phyloP scores from a whole-genome alignment of 768 basidiomycete genomes.

The Phallus indusiatus region DNA sequence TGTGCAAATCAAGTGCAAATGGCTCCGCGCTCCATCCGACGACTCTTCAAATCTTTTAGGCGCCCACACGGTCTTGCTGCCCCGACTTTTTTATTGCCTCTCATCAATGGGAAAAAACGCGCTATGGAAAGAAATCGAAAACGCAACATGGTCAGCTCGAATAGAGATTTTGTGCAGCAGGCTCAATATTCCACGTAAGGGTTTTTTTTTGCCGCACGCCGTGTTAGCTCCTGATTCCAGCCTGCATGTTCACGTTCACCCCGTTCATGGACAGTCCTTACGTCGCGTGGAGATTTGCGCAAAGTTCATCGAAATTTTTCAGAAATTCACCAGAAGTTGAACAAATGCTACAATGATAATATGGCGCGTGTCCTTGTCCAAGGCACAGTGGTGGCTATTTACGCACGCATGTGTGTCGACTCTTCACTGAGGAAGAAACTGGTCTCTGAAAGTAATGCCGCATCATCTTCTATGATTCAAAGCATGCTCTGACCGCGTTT shows the following conservation, averaged over 20 bases:
- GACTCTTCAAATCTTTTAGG: no score
- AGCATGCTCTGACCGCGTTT: no score
- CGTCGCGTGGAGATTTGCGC: conserved; percentile 48
- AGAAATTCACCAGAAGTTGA: conserved; percentile 38
- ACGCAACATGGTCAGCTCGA: neutral
- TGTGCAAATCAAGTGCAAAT: no score
- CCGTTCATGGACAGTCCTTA: conserved; percentile 35
- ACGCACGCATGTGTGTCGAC: conserved; percentile 54
- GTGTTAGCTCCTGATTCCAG: no score
- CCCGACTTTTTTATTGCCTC: no score
- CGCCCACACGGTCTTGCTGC: no score
- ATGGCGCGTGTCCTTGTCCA: conserved; percentile 35
- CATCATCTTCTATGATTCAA: neutral
- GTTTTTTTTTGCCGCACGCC: neutral
- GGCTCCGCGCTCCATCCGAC: no score
- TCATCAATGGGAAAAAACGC: neutral
- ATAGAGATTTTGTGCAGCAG: neutral
- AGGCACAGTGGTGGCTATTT: conserved; percentile 53
- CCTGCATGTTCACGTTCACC: neutral
- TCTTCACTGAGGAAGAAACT: conserved; percentile 50
- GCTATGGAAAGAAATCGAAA: neutral
- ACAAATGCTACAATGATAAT: conserved; percentile 37
- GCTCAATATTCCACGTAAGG: conserved; percentile 1
- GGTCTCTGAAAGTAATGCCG: conserved; percentile 39
- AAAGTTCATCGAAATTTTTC: conserved; percentile 52